phyloP scores from a whole-genome alignment of 2,329 filamentous ascomycete genomes.

The Cladosporium sp. region DNA sequence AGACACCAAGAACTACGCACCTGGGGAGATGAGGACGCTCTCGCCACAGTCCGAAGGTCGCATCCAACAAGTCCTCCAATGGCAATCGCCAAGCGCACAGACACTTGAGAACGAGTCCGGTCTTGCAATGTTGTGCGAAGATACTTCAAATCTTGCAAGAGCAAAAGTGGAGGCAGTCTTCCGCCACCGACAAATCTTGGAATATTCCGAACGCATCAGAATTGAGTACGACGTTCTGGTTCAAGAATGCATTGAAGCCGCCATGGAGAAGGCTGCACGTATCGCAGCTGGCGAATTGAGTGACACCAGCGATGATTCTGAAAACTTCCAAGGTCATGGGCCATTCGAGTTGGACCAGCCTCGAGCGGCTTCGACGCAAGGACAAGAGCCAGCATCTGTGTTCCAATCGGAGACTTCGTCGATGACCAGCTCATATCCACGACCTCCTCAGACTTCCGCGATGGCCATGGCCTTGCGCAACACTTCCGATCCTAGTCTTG shows the following conservation, averaged over 20 bases:
- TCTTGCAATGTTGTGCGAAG: constrained; percentile 79
- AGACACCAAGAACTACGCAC: constrained; percentile 66
- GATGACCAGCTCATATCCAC: constrained; percentile 55
- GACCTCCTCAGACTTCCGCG: constrained; percentile 52
- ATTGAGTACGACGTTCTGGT: constrained; percentile 91
- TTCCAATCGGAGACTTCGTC: constrained; percentile 51
- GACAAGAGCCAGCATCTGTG: background rate
- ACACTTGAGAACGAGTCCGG: constrained; percentile 93
- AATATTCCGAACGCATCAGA: constrained; percentile 93
- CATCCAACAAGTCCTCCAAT: constrained; percentile 90
- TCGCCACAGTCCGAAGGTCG: constrained; percentile 95
- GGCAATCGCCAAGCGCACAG: constrained; percentile 91
- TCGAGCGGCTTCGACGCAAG: background rate
- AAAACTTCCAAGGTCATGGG: constrained; percentile 16
- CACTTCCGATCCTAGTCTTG: constrained; percentile 51
- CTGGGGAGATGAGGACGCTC: constrained; percentile 81
- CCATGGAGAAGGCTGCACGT: constrained; percentile 82
- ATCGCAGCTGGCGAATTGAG: constrained; percentile 83
- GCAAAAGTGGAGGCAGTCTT: constrained; percentile 92
- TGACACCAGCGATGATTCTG: constrained; percentile 58
- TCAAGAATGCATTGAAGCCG: constrained; percentile 92
- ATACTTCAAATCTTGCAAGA: constrained; percentile 81
- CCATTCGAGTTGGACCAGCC: constrained; percentile 11
- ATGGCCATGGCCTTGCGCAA: constrained; percentile 59
- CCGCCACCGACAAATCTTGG: constrained; percentile 86